Conservation (phyloP, 805 yeast genomes). For the Clavispora vitiphila region DNA sequence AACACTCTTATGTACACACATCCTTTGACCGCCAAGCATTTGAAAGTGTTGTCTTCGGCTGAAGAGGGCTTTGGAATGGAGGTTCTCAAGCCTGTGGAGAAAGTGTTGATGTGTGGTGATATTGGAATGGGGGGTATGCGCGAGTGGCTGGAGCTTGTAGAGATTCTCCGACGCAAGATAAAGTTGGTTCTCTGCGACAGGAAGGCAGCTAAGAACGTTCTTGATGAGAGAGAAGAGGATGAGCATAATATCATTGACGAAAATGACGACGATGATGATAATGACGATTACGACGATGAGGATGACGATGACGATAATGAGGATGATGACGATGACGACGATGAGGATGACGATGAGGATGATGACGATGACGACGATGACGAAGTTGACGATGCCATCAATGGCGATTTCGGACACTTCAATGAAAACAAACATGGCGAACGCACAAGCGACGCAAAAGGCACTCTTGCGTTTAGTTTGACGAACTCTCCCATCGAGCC, state of each 20-base stretch:
- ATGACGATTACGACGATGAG: constrained; percentile 26
- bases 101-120: constrained; percentile 44
- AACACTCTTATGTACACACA: constrained; percentile 45
- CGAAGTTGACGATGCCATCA: not conserved
- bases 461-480: not conserved
- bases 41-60: constrained; percentile 24
- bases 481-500: not conserved
- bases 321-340: constrained; percentile 26
- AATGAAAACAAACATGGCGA: too few species aligned
- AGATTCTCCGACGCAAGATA: constrained; percentile 34
- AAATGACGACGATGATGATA: constrained; percentile 16
- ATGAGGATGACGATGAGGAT: constrained; percentile 33
- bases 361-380: constrained; percentile 35
- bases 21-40: constrained; percentile 40
- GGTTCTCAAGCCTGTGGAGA: constrained; percentile 42
- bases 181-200: constrained; percentile 23
- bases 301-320: constrained; percentile 36
- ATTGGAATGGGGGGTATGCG: constrained; percentile 49
- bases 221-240: constrained; percentile 13
- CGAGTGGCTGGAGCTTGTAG: constrained; percentile 44
- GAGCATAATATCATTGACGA: constrained; percentile 10
- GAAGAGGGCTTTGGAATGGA: constrained; percentile 42
- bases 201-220: constrained; percentile 4
- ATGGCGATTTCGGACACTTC: not conserved
- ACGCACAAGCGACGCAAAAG: not conserved